Percentiles rank a stretch among this genome's conserved stretches.
phyloP scores from a whole-genome alignment of 371 early-diverging fungal species.

The Mortierella sp. region DNA sequence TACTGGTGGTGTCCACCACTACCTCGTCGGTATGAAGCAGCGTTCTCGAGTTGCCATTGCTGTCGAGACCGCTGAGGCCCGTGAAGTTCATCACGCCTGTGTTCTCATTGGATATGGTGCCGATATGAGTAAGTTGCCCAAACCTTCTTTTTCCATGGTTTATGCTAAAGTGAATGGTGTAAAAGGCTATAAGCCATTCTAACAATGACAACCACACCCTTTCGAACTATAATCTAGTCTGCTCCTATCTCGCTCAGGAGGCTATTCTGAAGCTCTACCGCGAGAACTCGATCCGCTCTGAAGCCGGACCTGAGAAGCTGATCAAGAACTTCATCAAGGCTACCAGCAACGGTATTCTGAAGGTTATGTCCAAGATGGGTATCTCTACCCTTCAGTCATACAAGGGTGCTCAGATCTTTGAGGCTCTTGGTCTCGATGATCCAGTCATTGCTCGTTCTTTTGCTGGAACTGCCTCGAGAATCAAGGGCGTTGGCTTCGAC shows the following conservation, averaged over 20 bases:
- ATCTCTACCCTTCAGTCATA: conserved; percentile 97
- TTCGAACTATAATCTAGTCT: conserved; percentile 59
- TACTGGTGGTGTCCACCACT: conserved; percentile 96
- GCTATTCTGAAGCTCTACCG: conserved; percentile 89
- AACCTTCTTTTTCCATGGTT: background rate
- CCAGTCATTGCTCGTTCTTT: conserved; percentile 92
- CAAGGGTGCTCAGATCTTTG: conserved; percentile 98
- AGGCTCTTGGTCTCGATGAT: conserved; percentile 92
- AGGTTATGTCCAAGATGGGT: conserved; percentile 99
- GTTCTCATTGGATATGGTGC: conserved; percentile 97
- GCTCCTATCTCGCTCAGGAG: conserved; percentile 93
- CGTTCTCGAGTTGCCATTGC: conserved; percentile 90
- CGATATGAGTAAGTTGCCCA: conserved; percentile 72
- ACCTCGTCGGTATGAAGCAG: conserved; percentile 87
- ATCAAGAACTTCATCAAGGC: conserved; percentile 88
- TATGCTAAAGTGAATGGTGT: conserved; percentile 10
- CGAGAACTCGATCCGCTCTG: conserved; percentile 75
- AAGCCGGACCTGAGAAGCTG: conserved; percentile 63
- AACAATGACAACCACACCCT: background rate
- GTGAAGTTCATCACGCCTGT: conserved; percentile 97
- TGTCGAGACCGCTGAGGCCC: conserved; percentile 94
- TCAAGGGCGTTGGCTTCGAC: conserved; percentile 91
- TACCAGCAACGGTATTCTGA: conserved; percentile 91
- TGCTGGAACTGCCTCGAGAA: conserved; percentile 93
- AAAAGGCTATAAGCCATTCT: background rate